Percentiles rank a stretch among this genome's conserved stretches.
Evolutionary conservation across 805 yeast species (phyloP).

Genomic region (Aciculoconidium aculeatum): DNA sequence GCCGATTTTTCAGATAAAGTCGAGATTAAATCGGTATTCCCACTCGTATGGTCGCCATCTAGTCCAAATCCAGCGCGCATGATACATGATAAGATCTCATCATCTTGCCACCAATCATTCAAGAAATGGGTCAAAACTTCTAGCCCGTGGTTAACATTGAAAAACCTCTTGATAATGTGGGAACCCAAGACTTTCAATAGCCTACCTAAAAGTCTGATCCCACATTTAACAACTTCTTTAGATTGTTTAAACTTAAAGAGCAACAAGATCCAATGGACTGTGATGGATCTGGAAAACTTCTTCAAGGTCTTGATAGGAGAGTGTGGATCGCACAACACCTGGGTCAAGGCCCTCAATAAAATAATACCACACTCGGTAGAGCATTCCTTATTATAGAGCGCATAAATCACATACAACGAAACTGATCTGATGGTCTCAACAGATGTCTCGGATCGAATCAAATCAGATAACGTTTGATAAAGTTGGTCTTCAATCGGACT

Average conservation of each 20-base stretch:
- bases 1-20: conserved; percentile 1
- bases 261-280: conserved; percentile 61
- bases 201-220: conserved; percentile 44
- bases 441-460: conserved; percentile 38
- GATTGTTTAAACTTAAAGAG: conserved; percentile 37
- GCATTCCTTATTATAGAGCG: conserved; percentile 40
- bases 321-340: conserved; percentile 35
- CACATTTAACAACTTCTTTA: conserved; percentile 31
- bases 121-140: conserved; percentile 42
- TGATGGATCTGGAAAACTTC: conserved; percentile 46
- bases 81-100: conserved; percentile 36
- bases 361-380: conserved; percentile 31
- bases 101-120: conserved; percentile 44
- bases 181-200: conserved; percentile 43
- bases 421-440: conserved; percentile 51
- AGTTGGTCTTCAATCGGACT: conserved; percentile 13
- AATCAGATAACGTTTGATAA: conserved; percentile 14
- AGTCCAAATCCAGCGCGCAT: conserved; percentile 45
- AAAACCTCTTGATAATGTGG: conserved; percentile 43
- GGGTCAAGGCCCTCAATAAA: conserved; percentile 27
- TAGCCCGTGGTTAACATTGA: conserved; percentile 44
- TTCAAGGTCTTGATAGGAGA: conserved; percentile 33
- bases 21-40: conserved; percentile 3
- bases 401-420: conserved; percentile 41
- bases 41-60: conserved; percentile 10